Percentiles rank a stretch among this genome's conserved stretches.
phyloP scores from a whole-genome alignment of 768 basidiomycete species.

The Trametes maxima region DNA sequence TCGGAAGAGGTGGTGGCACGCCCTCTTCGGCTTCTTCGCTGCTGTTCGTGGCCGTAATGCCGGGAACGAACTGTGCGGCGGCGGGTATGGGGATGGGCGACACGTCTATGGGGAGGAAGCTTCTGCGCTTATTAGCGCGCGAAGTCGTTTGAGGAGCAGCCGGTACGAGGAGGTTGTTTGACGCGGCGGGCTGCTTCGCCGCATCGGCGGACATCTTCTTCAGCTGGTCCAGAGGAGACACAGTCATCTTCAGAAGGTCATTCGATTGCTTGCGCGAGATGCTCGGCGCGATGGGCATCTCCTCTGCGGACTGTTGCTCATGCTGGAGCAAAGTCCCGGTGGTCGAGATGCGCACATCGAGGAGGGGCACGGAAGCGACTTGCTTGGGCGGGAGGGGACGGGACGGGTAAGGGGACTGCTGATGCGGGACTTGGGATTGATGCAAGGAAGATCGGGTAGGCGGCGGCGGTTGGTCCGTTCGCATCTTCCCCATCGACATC shows the following conservation, averaged over 20 bases:
- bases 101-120: conserved; percentile 85
- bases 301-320: conserved; percentile 13
- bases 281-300: conserved; percentile 19
- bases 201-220: conserved; percentile 29
- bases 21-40: conserved; percentile 38
- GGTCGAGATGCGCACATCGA: conserved; percentile 73
- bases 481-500: conserved; percentile 97
- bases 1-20: conserved; percentile 5
- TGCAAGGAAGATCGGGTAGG: conserved; percentile 41
- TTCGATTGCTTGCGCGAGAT: conserved; percentile 19
- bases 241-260: conserved; percentile 19
- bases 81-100: conserved; percentile 68
- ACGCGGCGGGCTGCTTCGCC: conserved; percentile 23
- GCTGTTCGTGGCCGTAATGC: conserved; percentile 45
- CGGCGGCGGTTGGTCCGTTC: conserved; percentile 52
- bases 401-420: conserved; percentile 17
- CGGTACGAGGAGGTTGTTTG: conserved; percentile 43
- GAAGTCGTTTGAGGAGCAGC: conserved; percentile 42
- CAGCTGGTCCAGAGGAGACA: conserved; percentile 16
- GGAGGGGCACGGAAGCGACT: conserved; percentile 45
- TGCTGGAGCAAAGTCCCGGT: conserved; percentile 56
- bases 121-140: conserved; percentile 72
- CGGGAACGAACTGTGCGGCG: conserved; percentile 60
- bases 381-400: conserved; percentile 19
- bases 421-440: conserved; percentile 30